phyloP scores from a whole-genome alignment of 1,284 basidiomycete species.

The Ceratobasidium sp. region DNA sequence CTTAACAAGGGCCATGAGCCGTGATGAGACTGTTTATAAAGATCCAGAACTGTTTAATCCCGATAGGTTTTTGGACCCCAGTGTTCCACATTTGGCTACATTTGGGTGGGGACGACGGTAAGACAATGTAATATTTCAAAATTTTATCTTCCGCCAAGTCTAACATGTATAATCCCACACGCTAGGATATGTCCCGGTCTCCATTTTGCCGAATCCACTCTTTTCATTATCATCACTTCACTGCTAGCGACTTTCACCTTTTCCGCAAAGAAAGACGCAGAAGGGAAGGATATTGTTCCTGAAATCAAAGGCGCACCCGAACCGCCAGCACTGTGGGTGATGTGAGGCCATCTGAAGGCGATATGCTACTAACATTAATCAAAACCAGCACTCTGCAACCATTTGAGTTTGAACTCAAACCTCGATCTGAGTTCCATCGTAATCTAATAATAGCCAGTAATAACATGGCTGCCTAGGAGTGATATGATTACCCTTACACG shows the following conservation, averaged over 20 bases:
- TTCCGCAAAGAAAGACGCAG: conserved; percentile 33
- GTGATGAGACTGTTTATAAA: neutral
- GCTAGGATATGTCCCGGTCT: conserved; percentile 38
- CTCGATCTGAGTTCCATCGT: conserved; percentile 8
- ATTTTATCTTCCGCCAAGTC: no score
- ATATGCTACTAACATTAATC: no score
- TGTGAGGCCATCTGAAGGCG: neutral
- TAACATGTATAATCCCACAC: neutral
- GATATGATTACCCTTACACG: no score
- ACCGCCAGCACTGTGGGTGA: neutral
- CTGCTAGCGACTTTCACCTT: conserved; percentile 47
- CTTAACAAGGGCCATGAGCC: conserved; percentile 18
- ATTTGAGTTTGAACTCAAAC: conserved; percentile 19
- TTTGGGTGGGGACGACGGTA: conserved; percentile 31
- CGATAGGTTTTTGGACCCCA: conserved; percentile 17
- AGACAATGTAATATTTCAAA: no score
- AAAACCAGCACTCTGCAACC: neutral
- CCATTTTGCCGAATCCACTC: conserved; percentile 29
- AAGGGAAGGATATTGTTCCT: conserved; percentile 42
- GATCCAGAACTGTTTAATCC: conserved; percentile 19
- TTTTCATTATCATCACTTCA: conserved; percentile 29
- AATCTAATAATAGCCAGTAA: neutral
- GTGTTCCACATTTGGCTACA: neutral
- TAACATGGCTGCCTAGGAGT: no score
- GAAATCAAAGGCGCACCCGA: neutral